Base-by-base conservation (phyloP, 2,329 filamentous ascomycete species). In the Colletotrichum sp. region DNA sequence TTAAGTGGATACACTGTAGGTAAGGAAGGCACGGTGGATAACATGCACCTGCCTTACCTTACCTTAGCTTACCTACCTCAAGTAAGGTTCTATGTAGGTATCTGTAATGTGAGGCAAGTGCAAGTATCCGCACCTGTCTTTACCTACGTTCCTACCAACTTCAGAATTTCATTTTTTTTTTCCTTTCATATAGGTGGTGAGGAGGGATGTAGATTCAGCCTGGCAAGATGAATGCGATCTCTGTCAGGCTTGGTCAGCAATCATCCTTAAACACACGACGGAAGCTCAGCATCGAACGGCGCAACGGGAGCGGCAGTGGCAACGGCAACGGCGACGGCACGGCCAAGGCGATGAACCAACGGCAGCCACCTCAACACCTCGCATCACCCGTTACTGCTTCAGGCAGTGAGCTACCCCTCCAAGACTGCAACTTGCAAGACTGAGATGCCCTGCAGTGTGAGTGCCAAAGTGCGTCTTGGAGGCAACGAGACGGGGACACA, bases 161-260 rank as follows among this genome's bases (percentile, higher is more conserved):
- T 52, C n/a, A n/a, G 39, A 12, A n/a, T 18, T 18, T 10, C 18
- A 6, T 44, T 18, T n/a, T 44, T n/a, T 44, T 0, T 5, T 44
- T 5, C 24, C 24, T 36, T 36, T 1, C 15, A 39, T 39, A 39
- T 3, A 18, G 8, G 18, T 6, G 3, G 18, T 6, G 44, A 21
- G 44, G 44, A 21, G 12, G 39, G 18, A 49, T n/a, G 18, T 1
- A 49, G 39, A n/a, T 13, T 21, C 44, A 52, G 44, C 10, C n/a
- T 30, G 26, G 7, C 10, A 16, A 30, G 15, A 9, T 16, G 13
- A 26, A 32, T 24, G 24, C 49, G 39, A 28, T 21, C 52, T 72
- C 69, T 60, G 69, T 30, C 69, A 59, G 69, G 63, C 72, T 75
- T 72, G 69, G 69, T 68, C 52, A 75, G 69, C 69, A n/a, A 13